phyloP scores from a whole-genome alignment of 176 grass and related monocot genomes.

The Miscanthus lutarioriparius region DNA sequence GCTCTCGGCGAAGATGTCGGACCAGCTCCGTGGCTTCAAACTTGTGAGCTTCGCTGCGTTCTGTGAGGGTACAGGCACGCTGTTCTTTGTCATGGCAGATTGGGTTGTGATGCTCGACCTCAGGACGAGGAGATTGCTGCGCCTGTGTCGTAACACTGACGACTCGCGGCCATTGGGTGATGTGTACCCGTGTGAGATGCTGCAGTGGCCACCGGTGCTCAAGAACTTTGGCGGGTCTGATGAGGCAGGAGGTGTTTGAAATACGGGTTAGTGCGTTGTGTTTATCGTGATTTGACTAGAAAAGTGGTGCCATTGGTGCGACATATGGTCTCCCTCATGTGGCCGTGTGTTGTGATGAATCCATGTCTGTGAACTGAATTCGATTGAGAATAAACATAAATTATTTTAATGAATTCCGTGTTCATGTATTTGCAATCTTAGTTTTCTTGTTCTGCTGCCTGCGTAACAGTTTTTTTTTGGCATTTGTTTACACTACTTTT shows the following conservation, averaged over 20 bases:
- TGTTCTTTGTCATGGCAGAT: slow-evolving; percentile 63
- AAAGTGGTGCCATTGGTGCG: neutral
- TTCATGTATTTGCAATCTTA: too few species aligned
- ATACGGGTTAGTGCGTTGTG: neutral
- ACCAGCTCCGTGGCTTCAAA: slow-evolving; percentile 46
- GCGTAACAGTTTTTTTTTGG: neutral
- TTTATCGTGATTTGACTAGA: neutral
- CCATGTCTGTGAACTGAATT: neutral
- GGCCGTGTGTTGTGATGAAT: neutral
- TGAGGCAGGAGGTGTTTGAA: neutral
- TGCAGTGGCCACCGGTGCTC: slow-evolving; percentile 51
- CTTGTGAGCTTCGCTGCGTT: slow-evolving; percentile 54
- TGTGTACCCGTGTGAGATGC: slow-evolving; percentile 57
- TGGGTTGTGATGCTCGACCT: slow-evolving; percentile 46
- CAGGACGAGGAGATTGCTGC: slow-evolving; percentile 30
- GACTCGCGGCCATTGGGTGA: slow-evolving; percentile 20
- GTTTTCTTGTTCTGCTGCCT: too few species aligned
- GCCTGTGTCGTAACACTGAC: slow-evolving; percentile 45
- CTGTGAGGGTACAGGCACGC: slow-evolving; percentile 40
- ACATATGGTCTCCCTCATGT: neutral
- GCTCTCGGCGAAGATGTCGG: slow-evolving; percentile 50
- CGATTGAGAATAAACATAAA: neutral
- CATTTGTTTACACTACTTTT: neutral
- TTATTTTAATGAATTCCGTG: neutral
- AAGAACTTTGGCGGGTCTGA: neutral